A percentile compares a stretch with the other conserved stretches of the same genome.
These are phyloP conservation scores for Plasmodium vinckei DNA, from an alignment of 169 alveolate species.

Conservation along the genomic window DNA sequence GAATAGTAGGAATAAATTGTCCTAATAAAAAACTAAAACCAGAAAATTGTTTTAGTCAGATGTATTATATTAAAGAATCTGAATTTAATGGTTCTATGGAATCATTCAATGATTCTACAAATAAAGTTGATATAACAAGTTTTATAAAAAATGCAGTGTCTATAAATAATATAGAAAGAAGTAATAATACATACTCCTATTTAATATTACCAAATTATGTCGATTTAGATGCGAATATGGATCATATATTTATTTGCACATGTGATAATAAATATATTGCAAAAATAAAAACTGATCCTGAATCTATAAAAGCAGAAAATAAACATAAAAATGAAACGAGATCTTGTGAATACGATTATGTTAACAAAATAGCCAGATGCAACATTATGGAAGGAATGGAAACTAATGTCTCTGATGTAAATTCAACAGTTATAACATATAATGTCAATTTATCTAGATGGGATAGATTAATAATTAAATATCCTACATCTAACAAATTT, in stretches of 20 bases:
- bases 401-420: not conserved
- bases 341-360: constrained; percentile 26
- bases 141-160: constrained; percentile 21
- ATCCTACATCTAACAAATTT: constrained; percentile 47
- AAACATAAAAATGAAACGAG: not conserved
- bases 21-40: constrained; percentile 30
- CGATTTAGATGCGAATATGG: not conserved
- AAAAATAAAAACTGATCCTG: constrained; percentile 25
- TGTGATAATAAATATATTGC: constrained; percentile 19
- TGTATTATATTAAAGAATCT: constrained; percentile 2
- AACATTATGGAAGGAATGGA: constrained; percentile 31
- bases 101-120: not conserved
- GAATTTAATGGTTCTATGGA: not conserved
- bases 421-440: not conserved
- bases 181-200: constrained; percentile 44
- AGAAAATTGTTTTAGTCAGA: constrained; percentile 26
- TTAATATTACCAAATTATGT: constrained; percentile 29
- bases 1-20: constrained; percentile 49
- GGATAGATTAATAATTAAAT: constrained; percentile 38
- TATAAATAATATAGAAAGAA: constrained; percentile 6
- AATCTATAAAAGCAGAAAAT: constrained; percentile 1
- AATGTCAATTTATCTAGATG: constrained; percentile 12
- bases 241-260: constrained; percentile 26
- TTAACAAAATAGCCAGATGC: constrained; percentile 13
- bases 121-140: constrained; percentile 4